Percentiles rank a stretch among this genome's conserved stretches.
phyloP scores from a whole-genome alignment of 2,329 filamentous ascomycete genomes.

The Sordariomycetes sp. region DNA sequence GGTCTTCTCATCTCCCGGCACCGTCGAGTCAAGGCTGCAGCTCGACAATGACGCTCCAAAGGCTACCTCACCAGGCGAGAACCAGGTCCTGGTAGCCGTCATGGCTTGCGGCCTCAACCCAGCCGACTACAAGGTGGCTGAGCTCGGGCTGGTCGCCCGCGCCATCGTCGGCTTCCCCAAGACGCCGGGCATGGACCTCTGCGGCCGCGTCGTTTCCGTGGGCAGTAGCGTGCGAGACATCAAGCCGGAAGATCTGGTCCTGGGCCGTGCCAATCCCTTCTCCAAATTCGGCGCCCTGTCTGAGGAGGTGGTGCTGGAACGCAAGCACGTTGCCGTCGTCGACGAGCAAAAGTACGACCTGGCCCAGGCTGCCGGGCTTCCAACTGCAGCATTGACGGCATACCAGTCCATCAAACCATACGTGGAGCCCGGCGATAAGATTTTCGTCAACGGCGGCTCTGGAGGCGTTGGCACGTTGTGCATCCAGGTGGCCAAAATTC shows the following conservation, averaged over 20 bases:
- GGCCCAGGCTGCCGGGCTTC: constrained; percentile 31
- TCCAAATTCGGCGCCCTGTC: constrained; percentile 29
- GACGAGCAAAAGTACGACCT: constrained; percentile 24
- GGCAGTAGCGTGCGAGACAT: constrained; percentile 17
- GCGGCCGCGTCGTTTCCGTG: constrained; percentile 33
- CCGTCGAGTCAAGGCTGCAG: constrained; percentile 12
- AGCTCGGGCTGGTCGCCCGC: constrained; percentile 26
- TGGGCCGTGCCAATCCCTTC: constrained; percentile 23
- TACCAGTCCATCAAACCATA: constrained; percentile 37
- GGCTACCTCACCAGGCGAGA: constrained; percentile 9
- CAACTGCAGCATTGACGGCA: constrained; percentile 36
- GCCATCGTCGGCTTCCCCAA: constrained; percentile 23
- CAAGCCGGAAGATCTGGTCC: constrained; percentile 30
- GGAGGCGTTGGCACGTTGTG: constrained; percentile 53
- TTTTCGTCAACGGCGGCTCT: constrained; percentile 58
- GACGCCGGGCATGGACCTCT: constrained; percentile 39
- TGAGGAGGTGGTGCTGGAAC: constrained; percentile 28
- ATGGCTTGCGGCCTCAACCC: constrained; percentile 35
- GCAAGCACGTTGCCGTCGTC: constrained; percentile 23
- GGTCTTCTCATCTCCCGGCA: constrained; percentile 15
- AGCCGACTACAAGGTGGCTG: constrained; percentile 38
- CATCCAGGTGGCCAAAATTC: constrained; percentile 55
- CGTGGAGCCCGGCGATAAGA: constrained; percentile 39
- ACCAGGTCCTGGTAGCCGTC: constrained; percentile 32
- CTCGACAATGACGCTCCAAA: constrained; percentile 10